Base-by-base conservation (phyloP, 164 flowering plant species). In the Umbellularia californica region DNA sequence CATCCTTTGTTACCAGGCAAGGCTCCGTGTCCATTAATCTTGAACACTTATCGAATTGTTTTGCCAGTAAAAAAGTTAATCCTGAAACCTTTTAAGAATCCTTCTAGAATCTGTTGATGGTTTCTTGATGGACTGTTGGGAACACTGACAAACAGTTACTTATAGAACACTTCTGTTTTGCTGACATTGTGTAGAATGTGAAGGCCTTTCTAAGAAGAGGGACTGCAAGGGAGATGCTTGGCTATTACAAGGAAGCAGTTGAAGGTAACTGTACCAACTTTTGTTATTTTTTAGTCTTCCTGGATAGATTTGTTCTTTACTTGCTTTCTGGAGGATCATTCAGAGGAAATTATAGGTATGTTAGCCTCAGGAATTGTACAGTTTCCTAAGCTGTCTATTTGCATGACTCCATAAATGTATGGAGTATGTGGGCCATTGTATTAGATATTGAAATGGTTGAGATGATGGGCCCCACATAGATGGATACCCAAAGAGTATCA, bases 141-240 rank as follows among this genome's bases (percentile, higher is more conserved):
- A 67, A 67, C 27, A 9, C 70, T 67, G 64, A 13, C 20, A 62
- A 63, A 5, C 58, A 64, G 10, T 35, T 20, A 5, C 51, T 6
- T 51, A 6, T 50, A 7, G 10, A 7, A 35, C 10, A 35, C 47
- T 35, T 51, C 14, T 55, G 20, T 14, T 55, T 15, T 55, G 60
- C 5, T 55, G 17, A 55, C 60, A 55, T 55, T 35, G 4, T 80
- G 17, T 74, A 95, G 98, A 93, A 89, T 84, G 91, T 95, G 23
- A 95, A 95, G 87, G 90, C 98, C 30, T 92, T 90, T 81, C 79
- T 95, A 62, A 82, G 99, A 70, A 88, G 99, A 83, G 99, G 97
- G 68, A 95, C 98, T 58, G 94, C 99, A 50, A 79, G 97, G 71
- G 98, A 95, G 82, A 89, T 93, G 97, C 94, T 92, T 77, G 98